Conservation (phyloP, 1,284 basidiomycete species). For the Heterobasidion irregulare region DNA sequence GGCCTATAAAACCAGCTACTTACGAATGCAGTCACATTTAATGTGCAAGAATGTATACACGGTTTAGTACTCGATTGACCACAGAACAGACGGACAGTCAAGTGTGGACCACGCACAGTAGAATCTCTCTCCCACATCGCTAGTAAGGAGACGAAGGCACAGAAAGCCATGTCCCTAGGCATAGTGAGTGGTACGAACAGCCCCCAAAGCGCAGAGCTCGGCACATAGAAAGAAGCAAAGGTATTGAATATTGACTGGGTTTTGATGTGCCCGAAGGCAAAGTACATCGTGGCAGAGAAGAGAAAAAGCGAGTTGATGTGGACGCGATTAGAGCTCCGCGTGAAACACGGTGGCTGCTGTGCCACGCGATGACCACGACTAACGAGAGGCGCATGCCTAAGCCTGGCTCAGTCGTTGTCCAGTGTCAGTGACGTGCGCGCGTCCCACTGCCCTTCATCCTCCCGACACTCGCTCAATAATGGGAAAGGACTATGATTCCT, state of each 20-base stretch:
- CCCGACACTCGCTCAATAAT: constrained; percentile 20
- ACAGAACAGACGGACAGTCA: constrained; percentile 42
- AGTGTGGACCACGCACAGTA: constrained; percentile 55
- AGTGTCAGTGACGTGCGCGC: background rate
- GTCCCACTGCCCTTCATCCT: background rate
- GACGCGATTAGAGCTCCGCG: background rate
- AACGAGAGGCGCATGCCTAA: background rate
- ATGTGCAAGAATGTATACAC: constrained; percentile 34
- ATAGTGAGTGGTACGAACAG: constrained; percentile 40
- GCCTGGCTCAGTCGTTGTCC: background rate
- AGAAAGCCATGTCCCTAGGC: constrained; percentile 61
- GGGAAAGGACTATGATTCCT: constrained; percentile 41
- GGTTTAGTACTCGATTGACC: constrained; percentile 70
- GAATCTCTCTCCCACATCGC: constrained; percentile 51
- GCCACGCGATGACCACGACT: background rate
- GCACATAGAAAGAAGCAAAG: background rate
- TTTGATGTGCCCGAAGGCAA: background rate
- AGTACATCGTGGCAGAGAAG: background rate
- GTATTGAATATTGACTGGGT: background rate
- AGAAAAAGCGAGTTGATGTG: background rate
- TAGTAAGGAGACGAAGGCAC: constrained; percentile 70
- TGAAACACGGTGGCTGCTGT: background rate
- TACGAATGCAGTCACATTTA: background rate
- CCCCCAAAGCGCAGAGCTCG: constrained; percentile 7
- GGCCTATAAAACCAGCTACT: background rate